Conservation (phyloP, 768 basidiomycete species). For the Sarcodon sp. region DNA sequence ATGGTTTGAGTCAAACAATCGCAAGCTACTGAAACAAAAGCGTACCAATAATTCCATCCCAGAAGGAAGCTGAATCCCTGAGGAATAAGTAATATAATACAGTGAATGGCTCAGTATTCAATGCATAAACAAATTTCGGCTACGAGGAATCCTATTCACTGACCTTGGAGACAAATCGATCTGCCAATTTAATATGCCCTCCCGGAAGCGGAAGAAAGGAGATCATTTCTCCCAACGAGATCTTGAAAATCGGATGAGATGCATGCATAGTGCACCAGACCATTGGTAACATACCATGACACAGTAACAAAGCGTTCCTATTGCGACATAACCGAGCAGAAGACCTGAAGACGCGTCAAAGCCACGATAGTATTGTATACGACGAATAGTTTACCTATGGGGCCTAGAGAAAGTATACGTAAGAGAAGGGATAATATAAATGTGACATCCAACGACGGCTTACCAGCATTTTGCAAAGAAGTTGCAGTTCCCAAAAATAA, state of each 20-base stretch:
- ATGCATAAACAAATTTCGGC: no score
- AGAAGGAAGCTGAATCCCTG: slow-evolving; percentile 10
- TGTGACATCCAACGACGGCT: no score
- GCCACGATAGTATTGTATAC: neutral
- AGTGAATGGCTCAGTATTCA: slow-evolving; percentile 18
- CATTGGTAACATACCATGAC: slow-evolving; percentile 42
- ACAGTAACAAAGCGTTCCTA: slow-evolving; percentile 58
- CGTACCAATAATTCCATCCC: slow-evolving; percentile 43
- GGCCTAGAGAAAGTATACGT: no score
- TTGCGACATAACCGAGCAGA: slow-evolving; percentile 50
- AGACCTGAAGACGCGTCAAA: slow-evolving; percentile 50
- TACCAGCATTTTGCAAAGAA: slow-evolving; percentile 19
- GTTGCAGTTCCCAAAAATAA: slow-evolving; percentile 38
- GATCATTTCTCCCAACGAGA: slow-evolving; percentile 66
- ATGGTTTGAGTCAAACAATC: neutral
- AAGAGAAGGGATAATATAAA: no score
- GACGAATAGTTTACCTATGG: neutral
- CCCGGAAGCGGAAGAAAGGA: slow-evolving; percentile 70
- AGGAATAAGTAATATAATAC: neutral
- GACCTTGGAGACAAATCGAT: slow-evolving; percentile 74
- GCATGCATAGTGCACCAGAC: neutral
- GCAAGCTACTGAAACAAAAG: slow-evolving; percentile 1
- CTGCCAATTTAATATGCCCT: slow-evolving; percentile 70
- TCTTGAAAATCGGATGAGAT: slow-evolving; percentile 18
- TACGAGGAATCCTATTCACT: slow-evolving; percentile 16